A percentile compares a stretch with the other conserved stretches of the same genome.
phyloP scores from a whole-genome alignment of 371 early-diverging fungal species.

The Mortierella sp. region DNA sequence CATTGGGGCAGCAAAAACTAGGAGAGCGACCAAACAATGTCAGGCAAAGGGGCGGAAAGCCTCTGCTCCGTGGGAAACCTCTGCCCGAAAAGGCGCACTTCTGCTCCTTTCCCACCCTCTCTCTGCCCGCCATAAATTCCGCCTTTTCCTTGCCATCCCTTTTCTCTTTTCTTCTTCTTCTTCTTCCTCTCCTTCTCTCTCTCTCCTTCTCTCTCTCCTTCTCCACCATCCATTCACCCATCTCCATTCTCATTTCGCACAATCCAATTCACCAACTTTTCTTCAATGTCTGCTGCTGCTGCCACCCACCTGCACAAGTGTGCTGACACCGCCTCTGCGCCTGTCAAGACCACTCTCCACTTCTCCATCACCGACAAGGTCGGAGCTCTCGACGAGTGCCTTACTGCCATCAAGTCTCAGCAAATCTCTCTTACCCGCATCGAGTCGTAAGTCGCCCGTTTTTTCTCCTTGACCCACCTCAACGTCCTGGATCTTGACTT shows the following conservation, averaged over 20 bases:
- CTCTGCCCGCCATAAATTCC: no score
- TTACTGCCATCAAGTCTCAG: slow-evolving; percentile 76
- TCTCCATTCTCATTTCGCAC: not conserved
- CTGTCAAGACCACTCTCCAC: slow-evolving; percentile 59
- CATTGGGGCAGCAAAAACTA: no score
- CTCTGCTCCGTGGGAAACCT: no score
- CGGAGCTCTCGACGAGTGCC: slow-evolving; percentile 88
- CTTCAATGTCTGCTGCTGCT: slow-evolving; percentile 12
- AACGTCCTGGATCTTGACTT: not conserved
- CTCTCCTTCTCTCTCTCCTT: not conserved
- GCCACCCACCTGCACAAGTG: slow-evolving; percentile 43
- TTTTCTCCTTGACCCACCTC: not conserved
- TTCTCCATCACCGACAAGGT: slow-evolving; percentile 89
- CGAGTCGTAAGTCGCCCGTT: slow-evolving; percentile 74
- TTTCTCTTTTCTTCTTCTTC: not conserved
- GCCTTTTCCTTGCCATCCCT: not conserved
- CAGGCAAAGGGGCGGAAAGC: no score
- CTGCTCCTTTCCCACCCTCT: no score
- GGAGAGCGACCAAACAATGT: no score
- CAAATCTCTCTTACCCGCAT: slow-evolving; percentile 90
- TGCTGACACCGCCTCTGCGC: slow-evolving; percentile 26
- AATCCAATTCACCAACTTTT: not conserved
- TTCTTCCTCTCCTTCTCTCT: not conserved
- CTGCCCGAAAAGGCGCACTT: no score
- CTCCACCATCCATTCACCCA: not conserved